Conservation (phyloP, 2,329 filamentous ascomycete genomes). For the Fusarium vanettenii region DNA sequence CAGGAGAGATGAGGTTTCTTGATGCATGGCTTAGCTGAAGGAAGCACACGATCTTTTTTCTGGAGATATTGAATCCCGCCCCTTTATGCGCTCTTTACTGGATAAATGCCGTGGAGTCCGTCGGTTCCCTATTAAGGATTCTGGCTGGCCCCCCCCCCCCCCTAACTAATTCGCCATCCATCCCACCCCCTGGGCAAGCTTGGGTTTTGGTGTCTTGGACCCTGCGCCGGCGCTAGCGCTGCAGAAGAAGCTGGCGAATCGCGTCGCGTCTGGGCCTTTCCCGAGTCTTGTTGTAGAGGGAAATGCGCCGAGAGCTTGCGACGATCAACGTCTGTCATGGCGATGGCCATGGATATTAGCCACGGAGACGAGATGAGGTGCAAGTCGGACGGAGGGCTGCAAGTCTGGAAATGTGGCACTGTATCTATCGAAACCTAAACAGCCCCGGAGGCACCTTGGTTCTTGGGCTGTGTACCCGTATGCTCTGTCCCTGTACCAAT, state of each 20-base stretch:
- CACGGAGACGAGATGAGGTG: not conserved
- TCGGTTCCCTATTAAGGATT: slow-evolving; percentile 15
- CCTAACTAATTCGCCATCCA: slow-evolving; percentile 9
- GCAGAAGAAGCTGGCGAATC: slow-evolving; percentile 27
- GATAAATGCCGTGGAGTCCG: slow-evolving; percentile 4
- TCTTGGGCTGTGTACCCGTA: slow-evolving; percentile 3
- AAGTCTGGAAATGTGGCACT: not conserved
- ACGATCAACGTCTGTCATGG: slow-evolving; percentile 6
- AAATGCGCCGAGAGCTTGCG: slow-evolving; percentile 20
- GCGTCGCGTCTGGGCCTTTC: slow-evolving; percentile 2
- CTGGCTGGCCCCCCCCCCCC: slow-evolving; percentile 15
- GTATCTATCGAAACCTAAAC: slow-evolving; percentile 6
- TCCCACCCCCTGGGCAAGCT: slow-evolving; percentile 10
- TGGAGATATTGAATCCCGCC: not conserved
- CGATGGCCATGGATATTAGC: not conserved
- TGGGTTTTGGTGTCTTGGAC: slow-evolving; percentile 35
- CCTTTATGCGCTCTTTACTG: not conserved
- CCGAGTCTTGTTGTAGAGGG: slow-evolving; percentile 23
- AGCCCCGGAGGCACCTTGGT: slow-evolving; percentile 10
- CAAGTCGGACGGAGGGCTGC: not conserved
- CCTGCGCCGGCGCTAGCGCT: slow-evolving; percentile 34
- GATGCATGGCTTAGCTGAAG: not conserved
- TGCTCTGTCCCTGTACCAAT: not conserved
- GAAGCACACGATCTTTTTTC: not conserved
- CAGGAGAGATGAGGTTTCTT: not conserved